These are phyloP conservation scores for Picea glauca DNA, from an alignment of 75 land plant species.

Conservation along the genomic window DNA sequence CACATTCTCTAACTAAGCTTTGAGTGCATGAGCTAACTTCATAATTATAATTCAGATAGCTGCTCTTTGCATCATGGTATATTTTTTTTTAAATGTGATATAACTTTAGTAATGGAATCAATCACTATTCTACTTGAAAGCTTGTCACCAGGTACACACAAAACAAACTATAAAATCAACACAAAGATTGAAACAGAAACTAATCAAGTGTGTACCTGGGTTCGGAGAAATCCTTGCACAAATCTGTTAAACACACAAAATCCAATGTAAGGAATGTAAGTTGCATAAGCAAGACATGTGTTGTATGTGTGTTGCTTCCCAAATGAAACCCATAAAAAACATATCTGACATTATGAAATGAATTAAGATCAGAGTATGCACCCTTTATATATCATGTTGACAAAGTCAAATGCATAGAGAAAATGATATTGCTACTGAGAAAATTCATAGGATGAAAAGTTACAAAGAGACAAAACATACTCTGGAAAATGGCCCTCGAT, in stretches of 20 bases:
- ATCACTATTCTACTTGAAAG: too few relatives aligned
- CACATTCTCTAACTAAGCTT: too few relatives aligned
- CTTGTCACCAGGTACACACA: too few relatives aligned
- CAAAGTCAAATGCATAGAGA: neutral
- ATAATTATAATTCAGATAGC: too few relatives aligned
- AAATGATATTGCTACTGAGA: neutral
- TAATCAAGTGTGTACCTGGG: slow-evolving; percentile 54
- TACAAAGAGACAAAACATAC: slow-evolving; percentile 45
- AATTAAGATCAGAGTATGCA: neutral
- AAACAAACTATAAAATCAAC: too few relatives aligned
- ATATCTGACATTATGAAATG: neutral
- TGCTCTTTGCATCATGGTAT: too few relatives aligned
- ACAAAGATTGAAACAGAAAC: neutral
- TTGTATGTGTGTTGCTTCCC: too few relatives aligned
- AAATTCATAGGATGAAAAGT: neutral
- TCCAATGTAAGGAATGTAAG: neutral
- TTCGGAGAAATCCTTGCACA: slow-evolving; percentile 71
- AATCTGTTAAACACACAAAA: slow-evolving; percentile 51
- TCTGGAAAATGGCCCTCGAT: slow-evolving; percentile 86
- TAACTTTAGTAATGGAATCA: too few relatives aligned
- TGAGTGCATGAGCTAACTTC: too few relatives aligned
- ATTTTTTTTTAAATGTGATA: too few relatives aligned
- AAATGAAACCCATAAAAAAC: neutral
- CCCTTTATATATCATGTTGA: neutral
- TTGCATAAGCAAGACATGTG: neutral